Conservation (phyloP, 2,329 filamentous ascomycete species). For the Botryotinia narcissicola region DNA sequence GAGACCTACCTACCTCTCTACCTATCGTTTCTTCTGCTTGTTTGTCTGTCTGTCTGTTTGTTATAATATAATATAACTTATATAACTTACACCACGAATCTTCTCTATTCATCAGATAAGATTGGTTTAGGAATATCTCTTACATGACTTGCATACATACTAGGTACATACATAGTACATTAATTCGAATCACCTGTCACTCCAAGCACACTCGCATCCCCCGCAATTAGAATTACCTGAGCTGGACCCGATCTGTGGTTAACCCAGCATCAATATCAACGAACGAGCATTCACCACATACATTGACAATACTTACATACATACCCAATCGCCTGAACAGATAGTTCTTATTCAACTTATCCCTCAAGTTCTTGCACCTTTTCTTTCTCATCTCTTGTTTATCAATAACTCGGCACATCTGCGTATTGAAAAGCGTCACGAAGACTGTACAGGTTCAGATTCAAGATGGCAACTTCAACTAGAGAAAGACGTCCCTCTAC, state of each 20-base stretch:
- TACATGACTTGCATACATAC: background rate
- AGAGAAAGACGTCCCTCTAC: conserved; percentile 78
- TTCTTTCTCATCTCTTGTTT: background rate
- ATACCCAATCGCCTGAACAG: background rate
- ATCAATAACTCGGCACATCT: background rate
- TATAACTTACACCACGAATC: conserved; percentile 1
- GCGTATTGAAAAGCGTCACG: background rate
- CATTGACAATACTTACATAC: background rate
- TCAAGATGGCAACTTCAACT: conserved; percentile 5
- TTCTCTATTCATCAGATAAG: background rate
- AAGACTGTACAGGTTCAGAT: background rate
- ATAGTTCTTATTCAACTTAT: background rate
- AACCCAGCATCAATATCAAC: background rate
- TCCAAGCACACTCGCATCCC: conserved; percentile 3
- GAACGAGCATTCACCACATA: conserved; percentile 7
- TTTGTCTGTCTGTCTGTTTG: background rate
- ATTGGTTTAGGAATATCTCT: background rate
- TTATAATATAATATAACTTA: background rate
- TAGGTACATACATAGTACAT: background rate
- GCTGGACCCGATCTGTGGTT: conserved; percentile 7
- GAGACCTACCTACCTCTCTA: background rate
- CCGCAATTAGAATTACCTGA: background rate
- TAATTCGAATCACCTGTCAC: background rate
- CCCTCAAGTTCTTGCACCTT: background rate
- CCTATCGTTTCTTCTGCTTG: background rate